Evolutionary conservation across 2,329 filamentous ascomycete genomes (phyloP).

Genomic region (Fusarium sublunatum): DNA sequence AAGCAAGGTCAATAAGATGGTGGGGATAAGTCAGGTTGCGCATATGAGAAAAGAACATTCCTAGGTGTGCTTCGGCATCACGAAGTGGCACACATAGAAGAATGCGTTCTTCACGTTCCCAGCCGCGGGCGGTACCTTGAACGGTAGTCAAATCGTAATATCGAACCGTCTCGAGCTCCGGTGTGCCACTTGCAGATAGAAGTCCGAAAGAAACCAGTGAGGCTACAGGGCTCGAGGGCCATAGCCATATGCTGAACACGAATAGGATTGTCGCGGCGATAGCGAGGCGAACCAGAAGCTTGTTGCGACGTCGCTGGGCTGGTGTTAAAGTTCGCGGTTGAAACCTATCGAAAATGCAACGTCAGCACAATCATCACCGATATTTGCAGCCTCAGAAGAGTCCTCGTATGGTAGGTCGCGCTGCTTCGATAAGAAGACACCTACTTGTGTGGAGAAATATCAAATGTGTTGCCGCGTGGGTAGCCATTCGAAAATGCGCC

Average conservation of each 20-base stretch:
- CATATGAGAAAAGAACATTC: conserved; percentile 99
- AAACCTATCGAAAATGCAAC: conserved; percentile 60
- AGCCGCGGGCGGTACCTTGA: conserved; percentile 89
- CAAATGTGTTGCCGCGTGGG: conserved; percentile 80
- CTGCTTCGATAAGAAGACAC: conserved; percentile 34
- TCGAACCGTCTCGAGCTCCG: conserved; percentile 91
- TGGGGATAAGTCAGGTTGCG: conserved; percentile 98
- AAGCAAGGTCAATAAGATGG: conserved; percentile 94
- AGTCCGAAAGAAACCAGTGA: conserved; percentile 77
- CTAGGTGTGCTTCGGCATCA: conserved; percentile 90
- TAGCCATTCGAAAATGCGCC: conserved; percentile 86
- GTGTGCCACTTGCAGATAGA: conserved; percentile 72
- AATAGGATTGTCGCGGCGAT: conserved; percentile 68
- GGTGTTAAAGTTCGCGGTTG: conserved; percentile 82
- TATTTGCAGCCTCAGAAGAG: conserved; percentile 1
- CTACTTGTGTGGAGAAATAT: conserved; percentile 90
- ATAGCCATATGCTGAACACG: conserved; percentile 79
- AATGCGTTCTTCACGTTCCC: conserved; percentile 96
- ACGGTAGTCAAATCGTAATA: conserved; percentile 97
- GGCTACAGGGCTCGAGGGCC: conserved; percentile 71
- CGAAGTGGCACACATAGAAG: conserved; percentile 92
- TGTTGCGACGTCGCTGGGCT: conserved; percentile 77
- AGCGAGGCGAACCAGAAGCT: conserved; percentile 76
- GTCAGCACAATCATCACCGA: conserved; percentile 25
- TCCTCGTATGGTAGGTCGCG: background rate